phyloP scores from a whole-genome alignment of 2,329 filamentous ascomycete genomes.

The Venturia carpophila region DNA sequence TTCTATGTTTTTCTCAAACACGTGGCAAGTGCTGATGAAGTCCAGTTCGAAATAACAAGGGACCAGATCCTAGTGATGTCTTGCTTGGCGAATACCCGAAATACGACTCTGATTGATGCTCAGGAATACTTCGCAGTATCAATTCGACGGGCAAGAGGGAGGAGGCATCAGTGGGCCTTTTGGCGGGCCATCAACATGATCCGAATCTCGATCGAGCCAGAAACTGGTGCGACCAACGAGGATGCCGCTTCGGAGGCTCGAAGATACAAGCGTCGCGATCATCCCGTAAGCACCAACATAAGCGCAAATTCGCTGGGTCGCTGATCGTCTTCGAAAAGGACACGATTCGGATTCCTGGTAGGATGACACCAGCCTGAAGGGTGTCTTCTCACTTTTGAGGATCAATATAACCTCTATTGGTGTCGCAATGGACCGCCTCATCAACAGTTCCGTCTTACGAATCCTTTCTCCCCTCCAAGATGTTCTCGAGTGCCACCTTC shows the following conservation, averaged over 20 bases:
- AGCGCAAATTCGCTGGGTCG: neutral
- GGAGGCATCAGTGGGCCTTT: neutral
- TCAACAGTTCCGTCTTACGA: neutral
- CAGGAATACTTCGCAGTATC: neutral
- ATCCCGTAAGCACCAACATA: neutral
- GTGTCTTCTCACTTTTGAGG: neutral
- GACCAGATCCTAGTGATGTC: conserved; percentile 58
- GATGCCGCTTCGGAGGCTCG: neutral
- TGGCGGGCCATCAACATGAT: neutral
- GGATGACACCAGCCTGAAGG: neutral
- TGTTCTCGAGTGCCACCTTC: conserved; percentile 39
- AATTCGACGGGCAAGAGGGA: neutral
- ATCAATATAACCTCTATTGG: neutral
- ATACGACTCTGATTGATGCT: conserved; percentile 38
- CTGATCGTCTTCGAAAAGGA: neutral
- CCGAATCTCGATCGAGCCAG: neutral
- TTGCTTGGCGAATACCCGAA: conserved; percentile 64
- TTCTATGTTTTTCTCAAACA: neutral
- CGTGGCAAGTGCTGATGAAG: neutral
- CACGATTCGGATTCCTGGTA: neutral
- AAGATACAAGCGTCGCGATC: neutral
- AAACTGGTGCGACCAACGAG: neutral
- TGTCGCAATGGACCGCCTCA: neutral
- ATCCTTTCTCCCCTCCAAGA: conserved; percentile 27
- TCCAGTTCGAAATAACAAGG: conserved; percentile 47